Evolutionary conservation across 2,329 filamentous ascomycete species (phyloP), one percentile per base, ranked within the genome.

Genomic region (Pseudogymnoascus sp.): DNA sequence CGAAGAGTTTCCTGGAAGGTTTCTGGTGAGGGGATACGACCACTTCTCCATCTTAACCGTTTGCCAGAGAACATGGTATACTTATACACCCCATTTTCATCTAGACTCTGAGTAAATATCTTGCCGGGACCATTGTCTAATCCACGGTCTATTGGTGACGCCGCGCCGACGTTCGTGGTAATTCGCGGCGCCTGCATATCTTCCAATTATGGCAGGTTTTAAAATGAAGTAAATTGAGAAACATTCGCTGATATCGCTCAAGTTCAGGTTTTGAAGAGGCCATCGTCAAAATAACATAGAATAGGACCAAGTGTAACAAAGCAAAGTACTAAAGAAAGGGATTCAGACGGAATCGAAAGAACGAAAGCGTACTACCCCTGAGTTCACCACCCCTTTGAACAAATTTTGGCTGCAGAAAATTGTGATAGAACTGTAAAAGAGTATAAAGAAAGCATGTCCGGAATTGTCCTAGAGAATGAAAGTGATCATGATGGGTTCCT

Each of bases 201-300:
- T 34, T 32, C 47, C 47, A 54, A 34, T 32, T 18, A n/a, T 54
- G 47, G 16, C 47, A 32, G 20, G 6, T 32, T n/a, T 54, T 18
- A 11, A 54, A 54, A 34, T 28, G 28, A 32, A 34, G 28, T 54
- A 54, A 54, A 54, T 32, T 30, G 16, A 54, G 6, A 54, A 54
- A 54, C 28, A 54, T 54, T 54, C 25, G 11, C 28, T 32, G 47
- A 34, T 50, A 50, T 54, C 14, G 47, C 30, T 54, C 47, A 34
- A 32, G 16, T 54, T 54, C 14, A 54, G 28, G 47, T 54, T 32
- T 54, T 34, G 47, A 32, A 54, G 47, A 18, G 47, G 47, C 28
- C 47, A 34, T 54, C n/a, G 28, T 54, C 47, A 54, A 47, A 54
- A 54, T 54, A 54, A 54, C 28, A 34, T 54, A 54, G 47, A 54